Conservation (phyloP, 148 eudicot species). For the Vaccinium vitisidaea region DNA sequence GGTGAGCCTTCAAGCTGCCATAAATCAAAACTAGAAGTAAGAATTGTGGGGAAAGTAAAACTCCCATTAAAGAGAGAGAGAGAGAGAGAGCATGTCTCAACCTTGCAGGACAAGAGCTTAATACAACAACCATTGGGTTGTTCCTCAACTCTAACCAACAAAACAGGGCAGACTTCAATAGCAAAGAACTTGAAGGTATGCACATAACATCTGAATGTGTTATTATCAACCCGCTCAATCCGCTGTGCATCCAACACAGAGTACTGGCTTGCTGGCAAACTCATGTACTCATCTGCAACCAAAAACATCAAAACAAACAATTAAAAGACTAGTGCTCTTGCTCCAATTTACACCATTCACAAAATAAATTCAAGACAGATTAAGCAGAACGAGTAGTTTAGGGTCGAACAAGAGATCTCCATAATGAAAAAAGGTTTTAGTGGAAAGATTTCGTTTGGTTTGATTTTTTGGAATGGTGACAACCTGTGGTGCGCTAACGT, state of each 20-base stretch:
- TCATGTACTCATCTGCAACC: conserved; percentile 76
- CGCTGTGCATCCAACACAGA: conserved; percentile 92
- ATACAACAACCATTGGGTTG: conserved; percentile 78
- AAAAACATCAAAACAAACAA: background rate
- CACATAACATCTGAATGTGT: conserved; percentile 79
- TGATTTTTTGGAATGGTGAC: background rate
- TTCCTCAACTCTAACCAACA: conserved; percentile 75
- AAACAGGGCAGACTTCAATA: conserved; percentile 89
- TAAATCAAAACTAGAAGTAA: conserved; percentile 15
- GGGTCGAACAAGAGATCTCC: background rate
- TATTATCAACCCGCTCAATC: conserved; percentile 80
- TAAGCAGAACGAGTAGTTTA: background rate
- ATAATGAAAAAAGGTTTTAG: background rate
- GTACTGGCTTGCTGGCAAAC: conserved; percentile 93
- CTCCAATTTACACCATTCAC: conserved; percentile 5
- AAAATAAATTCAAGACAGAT: background rate
- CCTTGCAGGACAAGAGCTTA: conserved; percentile 83
- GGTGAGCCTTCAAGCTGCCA: conserved; percentile 90
- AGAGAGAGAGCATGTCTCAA: conserved; percentile 18
- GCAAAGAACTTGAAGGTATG: conserved; percentile 77
- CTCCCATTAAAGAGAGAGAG: background rate
- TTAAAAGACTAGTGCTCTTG: background rate
- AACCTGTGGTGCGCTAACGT: background rate
- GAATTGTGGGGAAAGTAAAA: background rate
- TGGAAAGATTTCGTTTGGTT: no score